Conservation (phyloP, 345 rosid genomes). For the Sisymbrium altissimum region DNA sequence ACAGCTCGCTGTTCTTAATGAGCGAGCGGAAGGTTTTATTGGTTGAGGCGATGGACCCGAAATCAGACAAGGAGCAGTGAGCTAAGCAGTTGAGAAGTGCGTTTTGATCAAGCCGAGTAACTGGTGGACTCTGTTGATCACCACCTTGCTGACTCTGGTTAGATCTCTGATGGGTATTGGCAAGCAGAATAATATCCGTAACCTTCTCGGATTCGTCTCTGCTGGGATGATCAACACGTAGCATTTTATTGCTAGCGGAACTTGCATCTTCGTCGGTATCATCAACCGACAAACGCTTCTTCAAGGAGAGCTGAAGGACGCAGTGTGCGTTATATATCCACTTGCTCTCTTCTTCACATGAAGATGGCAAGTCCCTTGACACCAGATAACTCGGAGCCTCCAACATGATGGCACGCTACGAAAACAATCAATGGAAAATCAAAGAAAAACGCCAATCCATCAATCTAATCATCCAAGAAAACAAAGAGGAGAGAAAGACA, state of each 20-base stretch:
- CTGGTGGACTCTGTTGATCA: constrained; percentile 14
- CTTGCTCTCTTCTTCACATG: constrained; percentile 44
- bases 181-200: constrained; percentile 34
- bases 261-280: constrained; percentile 18
- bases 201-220: not conserved
- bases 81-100: constrained; percentile 50
- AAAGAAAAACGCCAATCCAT: not conserved
- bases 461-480: constrained; percentile 6
- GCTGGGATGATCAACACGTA: constrained; percentile 4
- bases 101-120: constrained; percentile 22
- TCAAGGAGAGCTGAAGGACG: constrained; percentile 36
- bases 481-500: constrained; percentile 2
- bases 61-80: constrained; percentile 59
- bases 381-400: constrained; percentile 47
- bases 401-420: constrained; percentile 41
- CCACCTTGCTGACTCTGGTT: constrained; percentile 20
- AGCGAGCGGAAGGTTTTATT: constrained; percentile 42
- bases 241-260: constrained; percentile 26
- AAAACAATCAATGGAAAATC: not conserved
- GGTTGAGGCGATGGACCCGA: constrained; percentile 38
- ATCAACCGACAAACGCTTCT: constrained; percentile 38
- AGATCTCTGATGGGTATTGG: constrained; percentile 26
- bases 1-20: constrained; percentile 43
- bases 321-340: constrained; percentile 42
- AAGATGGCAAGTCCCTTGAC: constrained; percentile 45